A percentile compares a stretch with the other conserved stretches of the same genome.
Evolutionary conservation across 2,329 filamentous ascomycete genomes (phyloP).

Genomic region (Trichoderma simmonsii): DNA sequence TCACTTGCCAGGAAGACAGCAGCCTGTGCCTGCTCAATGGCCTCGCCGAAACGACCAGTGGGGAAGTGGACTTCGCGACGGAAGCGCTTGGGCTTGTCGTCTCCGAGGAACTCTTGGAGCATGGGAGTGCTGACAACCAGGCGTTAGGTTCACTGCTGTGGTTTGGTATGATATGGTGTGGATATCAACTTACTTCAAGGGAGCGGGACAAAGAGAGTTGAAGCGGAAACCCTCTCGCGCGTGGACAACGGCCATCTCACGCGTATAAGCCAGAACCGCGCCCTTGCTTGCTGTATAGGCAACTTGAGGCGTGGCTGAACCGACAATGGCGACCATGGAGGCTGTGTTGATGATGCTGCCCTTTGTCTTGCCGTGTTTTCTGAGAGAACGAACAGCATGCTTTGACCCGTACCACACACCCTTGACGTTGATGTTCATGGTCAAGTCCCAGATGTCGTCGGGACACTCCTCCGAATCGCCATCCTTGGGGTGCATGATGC

Average conservation of each 20-base stretch:
- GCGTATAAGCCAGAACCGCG: slow-evolving; percentile 83
- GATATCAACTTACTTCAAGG: slow-evolving; percentile 44
- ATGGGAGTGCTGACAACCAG: slow-evolving; percentile 79
- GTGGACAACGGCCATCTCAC: slow-evolving; percentile 88
- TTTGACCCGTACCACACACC: slow-evolving; percentile 97
- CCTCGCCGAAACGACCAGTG: slow-evolving; percentile 82
- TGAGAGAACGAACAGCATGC: slow-evolving; percentile 79
- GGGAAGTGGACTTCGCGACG: slow-evolving; percentile 89
- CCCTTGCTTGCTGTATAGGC: slow-evolving; percentile 95
- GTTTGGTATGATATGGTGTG: too few species aligned
- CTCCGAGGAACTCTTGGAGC: slow-evolving; percentile 89
- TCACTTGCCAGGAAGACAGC: slow-evolving; percentile 85
- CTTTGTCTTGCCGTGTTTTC: slow-evolving; percentile 72
- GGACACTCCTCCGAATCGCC: slow-evolving; percentile 78
- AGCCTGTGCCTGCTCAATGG: slow-evolving; percentile 88
- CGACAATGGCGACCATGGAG: slow-evolving; percentile 82
- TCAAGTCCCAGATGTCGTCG: slow-evolving; percentile 91
- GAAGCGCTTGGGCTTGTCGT: slow-evolving; percentile 75
- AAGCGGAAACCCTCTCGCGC: slow-evolving; percentile 85
- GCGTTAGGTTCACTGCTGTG: too few species aligned
- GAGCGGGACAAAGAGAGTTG: slow-evolving; percentile 86
- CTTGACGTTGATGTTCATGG: slow-evolving; percentile 93
- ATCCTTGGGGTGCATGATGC: slow-evolving; percentile 88
- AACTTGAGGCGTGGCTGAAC: slow-evolving; percentile 81
- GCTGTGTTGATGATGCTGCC: slow-evolving; percentile 91